Conservation (phyloP, 257 asterid genomes). For the Gynochthodes officinalis region DNA sequence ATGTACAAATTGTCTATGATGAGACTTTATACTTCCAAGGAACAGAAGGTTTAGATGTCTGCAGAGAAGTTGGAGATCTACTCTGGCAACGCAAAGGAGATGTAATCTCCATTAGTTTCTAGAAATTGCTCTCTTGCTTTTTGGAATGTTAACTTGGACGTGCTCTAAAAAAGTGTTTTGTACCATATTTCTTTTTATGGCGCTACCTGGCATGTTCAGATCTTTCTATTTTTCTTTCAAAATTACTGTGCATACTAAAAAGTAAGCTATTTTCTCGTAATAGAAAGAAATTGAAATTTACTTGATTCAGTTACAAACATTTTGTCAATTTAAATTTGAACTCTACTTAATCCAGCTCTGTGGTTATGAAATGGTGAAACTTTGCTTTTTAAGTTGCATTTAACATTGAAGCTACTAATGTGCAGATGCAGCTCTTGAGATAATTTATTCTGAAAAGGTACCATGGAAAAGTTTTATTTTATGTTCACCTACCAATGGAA, state of each 20-base stretch:
- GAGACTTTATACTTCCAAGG: neutral
- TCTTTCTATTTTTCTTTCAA: neutral
- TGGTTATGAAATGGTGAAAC: neutral
- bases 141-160: neutral
- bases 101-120: neutral
- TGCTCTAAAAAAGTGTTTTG: neutral
- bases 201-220: neutral
- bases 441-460: neutral
- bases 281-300: neutral
- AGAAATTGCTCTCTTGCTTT: neutral
- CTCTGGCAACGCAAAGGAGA: neutral
- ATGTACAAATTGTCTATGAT: neutral
- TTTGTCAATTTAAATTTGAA: neutral
- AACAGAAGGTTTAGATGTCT: neutral
- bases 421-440: neutral
- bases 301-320: neutral
- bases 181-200: neutral
- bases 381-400: neutral
- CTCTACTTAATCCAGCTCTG: neutral
- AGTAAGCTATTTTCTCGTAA: neutral
- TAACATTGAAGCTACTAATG: neutral
- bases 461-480: neutral
- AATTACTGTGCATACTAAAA: neutral
- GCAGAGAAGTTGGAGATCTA: neutral
- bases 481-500: neutral